Percentiles rank a stretch among this genome's conserved stretches.
Conservation (phyloP, 75 land plant genomes). For the Picea sitchensis region DNA sequence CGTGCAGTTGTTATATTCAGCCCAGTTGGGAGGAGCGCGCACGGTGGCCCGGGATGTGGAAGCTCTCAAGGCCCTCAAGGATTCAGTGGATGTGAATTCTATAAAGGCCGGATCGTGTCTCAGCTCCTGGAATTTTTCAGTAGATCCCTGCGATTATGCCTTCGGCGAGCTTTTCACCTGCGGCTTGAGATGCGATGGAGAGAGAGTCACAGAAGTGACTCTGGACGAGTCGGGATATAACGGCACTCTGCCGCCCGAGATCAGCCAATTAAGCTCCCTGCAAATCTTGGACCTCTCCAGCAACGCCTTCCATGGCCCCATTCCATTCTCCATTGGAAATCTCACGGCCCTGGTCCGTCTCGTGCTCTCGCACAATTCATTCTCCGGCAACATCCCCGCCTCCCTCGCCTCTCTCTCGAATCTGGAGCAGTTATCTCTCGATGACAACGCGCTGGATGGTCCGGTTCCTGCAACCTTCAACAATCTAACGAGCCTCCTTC, state of each 20-base stretch:
- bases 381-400: constrained; percentile 56
- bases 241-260: constrained; percentile 37
- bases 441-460: constrained; percentile 36
- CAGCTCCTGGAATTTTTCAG: constrained; percentile 65
- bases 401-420: constrained; percentile 23
- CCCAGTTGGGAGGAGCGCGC: background rate
- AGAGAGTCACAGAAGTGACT: constrained; percentile 53
- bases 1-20: too few relatives aligned
- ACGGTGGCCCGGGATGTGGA: constrained; percentile 30
- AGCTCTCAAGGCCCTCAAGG: constrained; percentile 50
- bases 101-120: constrained; percentile 52
- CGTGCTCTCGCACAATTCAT: constrained; percentile 39
- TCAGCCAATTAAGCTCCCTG: constrained; percentile 38
- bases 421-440: constrained; percentile 56
- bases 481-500: constrained; percentile 14
- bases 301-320: constrained; percentile 44
- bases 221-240: constrained; percentile 68
- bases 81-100: constrained; percentile 35
- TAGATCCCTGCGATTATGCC: constrained; percentile 64
- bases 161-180: constrained; percentile 56
- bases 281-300: constrained; percentile 42
- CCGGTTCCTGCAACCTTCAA: constrained; percentile 31
- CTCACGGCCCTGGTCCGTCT: constrained; percentile 39
- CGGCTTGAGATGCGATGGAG: constrained; percentile 59
- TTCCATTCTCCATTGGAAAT: constrained; percentile 35